Percentiles rank a stretch among this genome's conserved stretches.
phyloP scores from a whole-genome alignment of 805 yeast species.

The Tetrapisispora iriomotensis region DNA sequence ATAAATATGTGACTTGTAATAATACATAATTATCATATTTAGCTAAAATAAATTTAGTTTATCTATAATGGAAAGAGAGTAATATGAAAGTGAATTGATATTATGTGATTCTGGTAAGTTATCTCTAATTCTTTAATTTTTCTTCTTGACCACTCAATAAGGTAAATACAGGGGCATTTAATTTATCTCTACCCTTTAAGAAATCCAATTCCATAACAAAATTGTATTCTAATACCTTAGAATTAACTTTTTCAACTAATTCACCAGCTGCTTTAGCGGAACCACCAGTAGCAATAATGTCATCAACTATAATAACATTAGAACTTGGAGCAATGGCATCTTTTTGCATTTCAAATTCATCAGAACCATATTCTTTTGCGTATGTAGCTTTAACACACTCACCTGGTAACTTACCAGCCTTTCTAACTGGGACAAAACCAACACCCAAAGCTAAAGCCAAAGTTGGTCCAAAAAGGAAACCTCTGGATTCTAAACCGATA shows the following conservation, averaged over 20 bases:
- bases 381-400: conserved; percentile 59
- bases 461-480: conserved; percentile 93
- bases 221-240: conserved; percentile 65
- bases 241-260: conserved; percentile 57
- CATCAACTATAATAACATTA: conserved; percentile 83
- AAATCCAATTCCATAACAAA: conserved; percentile 93
- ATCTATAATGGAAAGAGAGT: too few relatives aligned
- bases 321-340: conserved; percentile 73
- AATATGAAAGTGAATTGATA: too few relatives aligned
- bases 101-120: too few relatives aligned
- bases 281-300: conserved; percentile 97
- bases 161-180: conserved; percentile 82
- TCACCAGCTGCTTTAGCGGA: conserved; percentile 92
- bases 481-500: conserved; percentile 94
- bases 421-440: conserved; percentile 92
- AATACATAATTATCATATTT: too few relatives aligned
- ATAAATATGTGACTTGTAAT: too few relatives aligned
- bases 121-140: conserved; percentile 26
- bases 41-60: too few relatives aligned
- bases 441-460: conserved; percentile 82
- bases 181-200: conserved; percentile 84
- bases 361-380: conserved; percentile 88
- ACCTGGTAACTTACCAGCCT: conserved; percentile 93
- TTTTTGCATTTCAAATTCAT: conserved; percentile 78
- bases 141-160: conserved; percentile 75